Evolutionary conservation across 768 basidiomycete species (phyloP), one percentile per base, ranked within the genome.

Genomic region (Xanthoconium purpureum): DNA sequence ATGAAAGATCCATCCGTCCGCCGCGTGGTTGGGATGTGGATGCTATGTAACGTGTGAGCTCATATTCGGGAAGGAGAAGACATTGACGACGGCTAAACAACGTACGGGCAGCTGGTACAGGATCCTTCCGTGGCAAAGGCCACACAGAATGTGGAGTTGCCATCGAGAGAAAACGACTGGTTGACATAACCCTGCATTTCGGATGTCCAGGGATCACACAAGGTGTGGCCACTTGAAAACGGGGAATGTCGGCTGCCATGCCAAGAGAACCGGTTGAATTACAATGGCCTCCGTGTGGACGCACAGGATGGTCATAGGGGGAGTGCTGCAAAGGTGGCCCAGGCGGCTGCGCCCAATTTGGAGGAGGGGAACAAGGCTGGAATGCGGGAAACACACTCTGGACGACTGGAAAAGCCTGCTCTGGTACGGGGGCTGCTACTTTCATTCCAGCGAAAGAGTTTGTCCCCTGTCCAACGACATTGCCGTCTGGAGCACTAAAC

Each of bases 1-100:
- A 33, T 13, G 46, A 17, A 33, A 36, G 24, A 18, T 42, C 42
- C 67, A 48, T 50, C 10, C 55, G 55, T 33, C 60, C 56, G 14
- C 58, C 55, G 12, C 49, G 60, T 42, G 60, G 36, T 53, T n/a
- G 35, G 17, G 28, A n/a, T 6, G 47, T 14, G 13, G 50, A 29
- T 11, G 57, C 65, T 69, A 49, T 49, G 24, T 28, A 44, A 48
- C 5, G n/a, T 17, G 38, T 62, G 18, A 69, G 60, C 32, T 18
- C 39, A 35, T 30, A 3, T 50, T 13, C 14, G 5, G 2, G 17
- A 20, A 17, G 30, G 36, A 43, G 15, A 20, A 18, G 18, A 8
- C 8, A 12, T 18, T 35, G 36, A 7, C 30, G 17, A 30, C 17
- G 37, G 48, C 14, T 39, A 53, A 24, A 39, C 11, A 35, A 58